These are phyloP conservation scores for Breynia disticha DNA, from an alignment of 441 rosid genomes.

Conservation along the genomic window DNA sequence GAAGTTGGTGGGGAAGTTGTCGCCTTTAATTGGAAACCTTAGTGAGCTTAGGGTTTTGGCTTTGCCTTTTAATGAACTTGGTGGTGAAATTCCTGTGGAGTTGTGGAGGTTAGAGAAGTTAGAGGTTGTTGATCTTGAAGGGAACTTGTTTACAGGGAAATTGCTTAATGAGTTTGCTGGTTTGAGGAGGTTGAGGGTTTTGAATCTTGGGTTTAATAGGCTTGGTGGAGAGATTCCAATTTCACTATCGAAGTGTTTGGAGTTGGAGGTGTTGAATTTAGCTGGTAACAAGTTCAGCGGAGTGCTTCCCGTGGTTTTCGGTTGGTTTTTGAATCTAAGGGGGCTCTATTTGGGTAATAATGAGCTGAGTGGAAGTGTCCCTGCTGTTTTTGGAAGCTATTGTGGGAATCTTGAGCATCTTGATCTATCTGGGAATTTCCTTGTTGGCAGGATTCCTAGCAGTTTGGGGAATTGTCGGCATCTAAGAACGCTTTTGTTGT, in stretches of 20 bases:
- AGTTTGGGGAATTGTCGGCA: conserved; percentile 39
- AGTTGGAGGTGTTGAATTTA: conserved; percentile 39
- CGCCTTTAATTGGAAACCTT: conserved; percentile 42
- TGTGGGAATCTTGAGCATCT: conserved; percentile 47
- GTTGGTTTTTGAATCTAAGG: conserved; percentile 21
- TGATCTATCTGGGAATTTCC: conserved; percentile 55
- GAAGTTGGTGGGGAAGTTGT: conserved; percentile 46
- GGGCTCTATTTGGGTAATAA: conserved; percentile 39
- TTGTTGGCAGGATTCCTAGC: conserved; percentile 35
- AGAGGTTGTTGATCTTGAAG: conserved; percentile 63
- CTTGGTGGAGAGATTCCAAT: conserved; percentile 34
- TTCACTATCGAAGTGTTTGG: conserved; percentile 18
- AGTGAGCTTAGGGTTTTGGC: conserved; percentile 58
- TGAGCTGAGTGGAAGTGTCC: conserved; percentile 35
- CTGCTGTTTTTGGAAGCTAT: conserved; percentile 30
- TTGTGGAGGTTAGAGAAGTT: conserved; percentile 50
- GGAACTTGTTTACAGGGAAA: conserved; percentile 37
- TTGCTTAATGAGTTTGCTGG: conserved; percentile 32
- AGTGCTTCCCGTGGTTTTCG: conserved; percentile 34
- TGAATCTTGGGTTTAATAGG: conserved; percentile 55
- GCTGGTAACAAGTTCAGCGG: conserved; percentile 44
- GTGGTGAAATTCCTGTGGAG: conserved; percentile 48
- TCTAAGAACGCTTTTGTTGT: conserved; percentile 38
- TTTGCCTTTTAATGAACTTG: conserved; percentile 51
- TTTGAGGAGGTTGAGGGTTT: conserved; percentile 36